phyloP scores from a whole-genome alignment of 208 protist genomes.

The Acanthamoeba healyi region DNA sequence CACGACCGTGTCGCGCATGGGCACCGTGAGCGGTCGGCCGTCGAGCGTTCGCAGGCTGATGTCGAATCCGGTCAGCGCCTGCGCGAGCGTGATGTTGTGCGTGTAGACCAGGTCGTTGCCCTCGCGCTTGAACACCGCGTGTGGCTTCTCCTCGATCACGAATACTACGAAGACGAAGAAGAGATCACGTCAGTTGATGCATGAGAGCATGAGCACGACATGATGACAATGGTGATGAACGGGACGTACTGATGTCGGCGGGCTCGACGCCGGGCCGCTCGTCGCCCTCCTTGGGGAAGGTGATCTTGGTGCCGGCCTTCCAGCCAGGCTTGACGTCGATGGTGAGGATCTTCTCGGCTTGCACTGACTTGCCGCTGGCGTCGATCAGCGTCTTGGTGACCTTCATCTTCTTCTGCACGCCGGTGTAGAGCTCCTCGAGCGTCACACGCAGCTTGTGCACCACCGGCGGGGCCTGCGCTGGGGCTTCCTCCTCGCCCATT shows the following conservation, averaged over 20 bases:
- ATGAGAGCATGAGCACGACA: background rate
- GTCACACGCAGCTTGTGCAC: constrained; percentile 93
- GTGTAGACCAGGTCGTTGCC: constrained; percentile 92
- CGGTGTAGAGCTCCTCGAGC: constrained; percentile 96
- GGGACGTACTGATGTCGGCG: constrained; percentile 92
- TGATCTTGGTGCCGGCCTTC: constrained; percentile 97
- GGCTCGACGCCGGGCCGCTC: constrained; percentile 88
- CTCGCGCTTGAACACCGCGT: constrained; percentile 89
- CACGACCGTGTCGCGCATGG: background rate
- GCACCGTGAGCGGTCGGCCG: background rate
- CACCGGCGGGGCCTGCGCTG: constrained; percentile 89
- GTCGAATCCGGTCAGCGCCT: constrained; percentile 38
- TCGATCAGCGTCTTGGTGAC: constrained; percentile 89
- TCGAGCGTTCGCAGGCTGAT: background rate
- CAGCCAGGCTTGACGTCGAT: constrained; percentile 96
- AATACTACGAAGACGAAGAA: constrained; percentile 97
- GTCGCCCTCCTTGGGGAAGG: constrained; percentile 91
- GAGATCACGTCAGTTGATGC: too few relatives aligned
- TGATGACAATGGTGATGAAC: background rate
- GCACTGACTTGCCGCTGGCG: constrained; percentile 25
- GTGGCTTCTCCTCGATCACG: constrained; percentile 88
- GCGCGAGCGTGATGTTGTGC: constrained; percentile 89
- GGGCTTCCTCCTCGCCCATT: constrained; percentile 42
- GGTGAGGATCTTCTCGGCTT: constrained; percentile 93
- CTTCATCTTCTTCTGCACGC: constrained; percentile 95